Percentiles rank a stretch among this genome's conserved stretches.
phyloP scores from a whole-genome alignment of 2,329 filamentous ascomycete species.

The Aspergillus puulaauensis region DNA sequence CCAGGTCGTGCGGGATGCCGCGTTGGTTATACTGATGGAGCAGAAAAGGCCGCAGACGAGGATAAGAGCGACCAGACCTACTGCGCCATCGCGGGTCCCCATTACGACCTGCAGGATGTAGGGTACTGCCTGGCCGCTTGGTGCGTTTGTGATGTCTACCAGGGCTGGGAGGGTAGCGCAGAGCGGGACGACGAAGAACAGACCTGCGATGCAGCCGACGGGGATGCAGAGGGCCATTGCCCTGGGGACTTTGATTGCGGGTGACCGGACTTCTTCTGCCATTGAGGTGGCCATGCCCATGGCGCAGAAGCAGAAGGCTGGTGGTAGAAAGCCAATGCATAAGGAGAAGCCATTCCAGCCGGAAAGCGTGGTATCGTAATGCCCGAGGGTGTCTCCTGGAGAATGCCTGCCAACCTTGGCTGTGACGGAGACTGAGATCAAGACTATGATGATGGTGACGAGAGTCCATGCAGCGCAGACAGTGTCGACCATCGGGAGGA shows the following conservation, averaged over 20 bases:
- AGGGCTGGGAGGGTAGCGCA: conserved; percentile 40
- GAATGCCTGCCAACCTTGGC: conserved; percentile 56
- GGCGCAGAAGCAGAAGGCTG: conserved; percentile 59
- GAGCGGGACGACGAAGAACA: conserved; percentile 38
- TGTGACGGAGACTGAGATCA: conserved; percentile 57
- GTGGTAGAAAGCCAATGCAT: conserved; percentile 62
- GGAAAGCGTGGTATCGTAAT: conserved; percentile 57
- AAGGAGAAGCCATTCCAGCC: conserved; percentile 63
- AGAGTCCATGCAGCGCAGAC: conserved; percentile 57
- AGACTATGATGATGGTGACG: conserved; percentile 56
- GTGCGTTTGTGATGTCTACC: conserved; percentile 22
- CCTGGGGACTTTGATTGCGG: conserved; percentile 35
- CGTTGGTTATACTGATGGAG: conserved; percentile 38
- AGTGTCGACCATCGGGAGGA: conserved; percentile 63
- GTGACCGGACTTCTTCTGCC: conserved; percentile 42
- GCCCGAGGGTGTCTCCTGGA: conserved; percentile 52
- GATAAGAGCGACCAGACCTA: conserved; percentile 27
- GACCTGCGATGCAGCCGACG: conserved; percentile 38
- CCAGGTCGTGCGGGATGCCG: conserved; percentile 45
- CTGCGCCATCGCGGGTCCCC: conserved; percentile 24
- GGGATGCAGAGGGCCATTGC: conserved; percentile 37
- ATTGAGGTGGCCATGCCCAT: conserved; percentile 61
- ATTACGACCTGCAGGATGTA: conserved; percentile 34
- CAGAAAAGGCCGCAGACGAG: conserved; percentile 30
- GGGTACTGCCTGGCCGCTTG: conserved; percentile 38